Percentiles rank a stretch among this genome's conserved stretches.
Conservation (phyloP, 75 land plant species). For the Pinus albicaulis region DNA sequence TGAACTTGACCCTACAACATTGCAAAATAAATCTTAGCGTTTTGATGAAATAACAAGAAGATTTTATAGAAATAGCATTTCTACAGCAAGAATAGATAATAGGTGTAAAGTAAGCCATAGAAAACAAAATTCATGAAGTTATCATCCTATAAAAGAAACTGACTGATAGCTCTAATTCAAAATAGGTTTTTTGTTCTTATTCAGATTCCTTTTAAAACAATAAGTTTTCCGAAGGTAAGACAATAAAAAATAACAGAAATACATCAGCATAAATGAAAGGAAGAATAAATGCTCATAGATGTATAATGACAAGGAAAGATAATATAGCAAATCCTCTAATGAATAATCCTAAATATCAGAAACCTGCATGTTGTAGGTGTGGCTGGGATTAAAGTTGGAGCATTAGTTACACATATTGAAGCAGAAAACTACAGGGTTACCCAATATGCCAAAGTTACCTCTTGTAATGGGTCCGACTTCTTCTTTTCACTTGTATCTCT, state of each 20-base stretch:
- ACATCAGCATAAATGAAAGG: not conserved
- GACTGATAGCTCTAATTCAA: not conserved
- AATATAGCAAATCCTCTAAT: not conserved
- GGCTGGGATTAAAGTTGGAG: not conserved
- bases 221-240: not conserved
- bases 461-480: constrained; percentile 41
- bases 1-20: constrained; percentile 39
- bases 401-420: no score
- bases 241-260: not conserved
- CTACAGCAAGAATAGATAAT: no score
- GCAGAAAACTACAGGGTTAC: no score
- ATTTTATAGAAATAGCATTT: no score
- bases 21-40: no score
- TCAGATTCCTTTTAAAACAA: not conserved
- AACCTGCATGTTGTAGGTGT: not conserved
- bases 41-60: no score
- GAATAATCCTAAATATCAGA: not conserved
- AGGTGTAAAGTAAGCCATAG: no score
- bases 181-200: not conserved
- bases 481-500: constrained; percentile 37
- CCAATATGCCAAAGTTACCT: constrained; percentile 23
- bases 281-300: not conserved
- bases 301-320: not conserved
- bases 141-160: not conserved
- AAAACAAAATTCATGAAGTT: not conserved